These are phyloP conservation scores for Mycena capillaripes DNA, from an alignment of 768 basidiomycete species.

Conservation along the genomic window DNA sequence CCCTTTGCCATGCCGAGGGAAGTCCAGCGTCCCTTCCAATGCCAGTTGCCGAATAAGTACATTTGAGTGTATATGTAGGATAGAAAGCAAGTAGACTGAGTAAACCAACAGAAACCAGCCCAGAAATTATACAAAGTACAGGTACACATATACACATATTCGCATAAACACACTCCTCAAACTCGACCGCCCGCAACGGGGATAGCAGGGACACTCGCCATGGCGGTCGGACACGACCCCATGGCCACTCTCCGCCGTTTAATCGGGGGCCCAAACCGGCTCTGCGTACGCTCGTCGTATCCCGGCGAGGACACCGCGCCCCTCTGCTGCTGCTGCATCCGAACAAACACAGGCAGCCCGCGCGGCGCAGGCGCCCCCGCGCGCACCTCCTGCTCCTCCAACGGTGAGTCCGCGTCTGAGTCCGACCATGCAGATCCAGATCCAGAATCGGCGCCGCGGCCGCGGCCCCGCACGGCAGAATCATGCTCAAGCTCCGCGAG, in stretches of 20 bases:
- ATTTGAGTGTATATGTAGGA: too few species aligned
- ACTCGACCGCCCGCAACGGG: too few species aligned
- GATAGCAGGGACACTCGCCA: neutral
- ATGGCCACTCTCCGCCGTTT: neutral
- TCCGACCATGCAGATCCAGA: neutral
- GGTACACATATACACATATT: too few species aligned
- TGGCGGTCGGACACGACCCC: neutral
- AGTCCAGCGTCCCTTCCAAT: too few species aligned
- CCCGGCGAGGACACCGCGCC: neutral
- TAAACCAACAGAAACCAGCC: too few species aligned
- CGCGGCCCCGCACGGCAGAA: too few species aligned
- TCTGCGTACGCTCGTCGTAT: neutral
- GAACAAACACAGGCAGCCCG: neutral
- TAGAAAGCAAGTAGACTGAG: too few species aligned
- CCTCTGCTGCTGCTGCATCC: neutral
- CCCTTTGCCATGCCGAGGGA: too few species aligned
- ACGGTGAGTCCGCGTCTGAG: neutral
- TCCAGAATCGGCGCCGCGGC: too few species aligned
- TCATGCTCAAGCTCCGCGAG: slow-evolving; percentile 2
- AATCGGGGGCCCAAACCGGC: slow-evolving; percentile 3
- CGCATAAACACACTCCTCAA: too few species aligned
- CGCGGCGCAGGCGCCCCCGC: neutral
- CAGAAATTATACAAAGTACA: neutral
- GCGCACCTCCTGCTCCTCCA: neutral
- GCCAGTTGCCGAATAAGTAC: too few species aligned